phyloP scores from a whole-genome alignment of 73 alveolate species.

The Paramecium tetraurelia region DNA sequence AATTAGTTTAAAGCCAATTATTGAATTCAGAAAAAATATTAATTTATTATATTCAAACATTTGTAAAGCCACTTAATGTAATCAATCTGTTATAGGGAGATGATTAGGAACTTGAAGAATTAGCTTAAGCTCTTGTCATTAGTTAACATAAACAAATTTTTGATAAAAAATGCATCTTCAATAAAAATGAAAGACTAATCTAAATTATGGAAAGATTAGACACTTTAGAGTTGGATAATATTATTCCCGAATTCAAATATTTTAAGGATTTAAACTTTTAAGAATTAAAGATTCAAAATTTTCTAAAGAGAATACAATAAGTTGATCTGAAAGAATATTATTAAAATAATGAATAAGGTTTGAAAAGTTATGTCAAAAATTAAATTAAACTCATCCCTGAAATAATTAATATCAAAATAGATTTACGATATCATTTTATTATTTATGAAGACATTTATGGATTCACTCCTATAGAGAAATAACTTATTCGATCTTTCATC shows the following conservation, averaged over 20 bases:
- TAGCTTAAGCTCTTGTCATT: not conserved
- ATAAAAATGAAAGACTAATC: not conserved
- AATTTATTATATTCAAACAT: not conserved
- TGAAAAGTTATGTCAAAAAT: not conserved
- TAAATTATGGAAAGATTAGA: not conserved
- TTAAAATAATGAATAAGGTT: not conserved
- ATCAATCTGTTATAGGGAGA: not conserved
- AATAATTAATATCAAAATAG: not conserved
- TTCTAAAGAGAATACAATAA: not conserved
- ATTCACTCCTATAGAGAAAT: not conserved
- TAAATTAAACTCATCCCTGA: not conserved
- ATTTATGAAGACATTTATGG: not conserved
- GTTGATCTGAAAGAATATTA: not conserved
- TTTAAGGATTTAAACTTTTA: not conserved
- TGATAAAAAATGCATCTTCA: not conserved
- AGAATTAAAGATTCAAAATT: not conserved
- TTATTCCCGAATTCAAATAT: not conserved
- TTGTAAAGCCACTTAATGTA: not conserved
- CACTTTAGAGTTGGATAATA: not conserved
- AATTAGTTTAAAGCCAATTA: not conserved
- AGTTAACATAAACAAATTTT: not conserved
- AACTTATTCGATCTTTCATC: not conserved
- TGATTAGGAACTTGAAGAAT: not conserved
- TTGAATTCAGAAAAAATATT: not conserved
- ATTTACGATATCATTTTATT: conserved; percentile 11